phyloP scores from a whole-genome alignment of 2,329 filamentous ascomycete genomes.

The Huntiella bhutanensis region DNA sequence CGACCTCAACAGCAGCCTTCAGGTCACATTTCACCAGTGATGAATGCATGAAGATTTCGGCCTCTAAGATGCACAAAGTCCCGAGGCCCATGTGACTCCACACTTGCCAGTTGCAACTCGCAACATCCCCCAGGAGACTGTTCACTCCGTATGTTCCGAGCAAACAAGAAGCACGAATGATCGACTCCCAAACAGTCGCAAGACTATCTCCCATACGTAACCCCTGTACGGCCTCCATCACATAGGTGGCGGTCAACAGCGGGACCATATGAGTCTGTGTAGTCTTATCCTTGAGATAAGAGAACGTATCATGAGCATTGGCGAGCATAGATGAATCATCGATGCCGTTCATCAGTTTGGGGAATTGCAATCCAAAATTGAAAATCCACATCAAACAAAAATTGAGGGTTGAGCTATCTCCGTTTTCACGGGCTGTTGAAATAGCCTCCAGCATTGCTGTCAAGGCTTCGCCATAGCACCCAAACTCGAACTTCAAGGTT shows the following conservation, averaged over 20 bases:
- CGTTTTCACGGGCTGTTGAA: slow-evolving; percentile 80
- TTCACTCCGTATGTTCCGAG: slow-evolving; percentile 2
- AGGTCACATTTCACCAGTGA: slow-evolving; percentile 34
- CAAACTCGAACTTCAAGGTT: slow-evolving; percentile 87
- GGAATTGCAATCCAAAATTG: slow-evolving; percentile 76
- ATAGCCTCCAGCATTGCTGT: slow-evolving; percentile 89
- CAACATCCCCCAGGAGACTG: neutral
- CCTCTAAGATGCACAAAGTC: slow-evolving; percentile 33
- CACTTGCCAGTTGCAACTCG: slow-evolving; percentile 18
- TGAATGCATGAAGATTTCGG: slow-evolving; percentile 50
- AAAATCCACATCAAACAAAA: slow-evolving; percentile 93
- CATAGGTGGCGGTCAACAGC: slow-evolving; percentile 61
- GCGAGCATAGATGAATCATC: slow-evolving; percentile 57
- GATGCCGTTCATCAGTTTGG: slow-evolving; percentile 49
- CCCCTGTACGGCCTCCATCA: slow-evolving; percentile 69
- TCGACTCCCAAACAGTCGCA: slow-evolving; percentile 25
- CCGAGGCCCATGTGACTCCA: slow-evolving; percentile 49
- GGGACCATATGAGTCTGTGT: slow-evolving; percentile 75
- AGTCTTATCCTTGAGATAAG: slow-evolving; percentile 69
- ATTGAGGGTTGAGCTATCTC: slow-evolving; percentile 81
- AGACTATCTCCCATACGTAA: slow-evolving; percentile 54
- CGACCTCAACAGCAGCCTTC: slow-evolving; percentile 36
- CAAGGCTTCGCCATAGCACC: slow-evolving; percentile 76
- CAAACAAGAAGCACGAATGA: slow-evolving; percentile 11
- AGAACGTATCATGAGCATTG: slow-evolving; percentile 61